Evolutionary conservation across 208 protist species (phyloP).

Genomic region (Lotmaria passim): DNA sequence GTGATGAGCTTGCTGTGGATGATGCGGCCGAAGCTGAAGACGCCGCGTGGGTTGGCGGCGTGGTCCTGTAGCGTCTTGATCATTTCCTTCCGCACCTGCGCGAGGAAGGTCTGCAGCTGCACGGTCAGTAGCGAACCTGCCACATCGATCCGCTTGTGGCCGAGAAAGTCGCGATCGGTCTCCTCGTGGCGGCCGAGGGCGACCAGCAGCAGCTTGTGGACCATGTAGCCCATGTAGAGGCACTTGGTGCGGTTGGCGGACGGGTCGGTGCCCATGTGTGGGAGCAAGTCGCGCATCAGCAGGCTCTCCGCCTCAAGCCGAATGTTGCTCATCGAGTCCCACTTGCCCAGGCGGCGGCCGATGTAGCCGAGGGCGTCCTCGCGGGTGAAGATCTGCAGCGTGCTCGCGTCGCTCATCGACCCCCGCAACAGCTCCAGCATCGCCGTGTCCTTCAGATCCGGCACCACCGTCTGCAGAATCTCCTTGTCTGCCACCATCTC

Average conservation of each 20-base stretch:
- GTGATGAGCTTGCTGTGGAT: conserved; percentile 96
- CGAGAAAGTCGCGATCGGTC: conserved; percentile 99
- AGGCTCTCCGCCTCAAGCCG: conserved; percentile 94
- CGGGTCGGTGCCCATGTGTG: conserved; percentile 87
- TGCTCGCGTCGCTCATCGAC: conserved; percentile 94
- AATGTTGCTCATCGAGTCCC: conserved; percentile 84
- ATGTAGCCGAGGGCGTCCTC: conserved; percentile 97
- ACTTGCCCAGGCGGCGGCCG: conserved; percentile 83
- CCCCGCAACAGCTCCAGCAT: conserved; percentile 89
- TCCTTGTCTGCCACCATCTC: conserved; percentile 96
- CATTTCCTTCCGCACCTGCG: conserved; percentile 98
- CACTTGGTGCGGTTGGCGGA: conserved; percentile 93
- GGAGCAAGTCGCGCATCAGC: conserved; percentile 91
- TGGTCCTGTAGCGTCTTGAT: conserved; percentile 91
- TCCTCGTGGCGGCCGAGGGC: conserved; percentile 84
- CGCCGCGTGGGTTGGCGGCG: conserved; percentile 51
- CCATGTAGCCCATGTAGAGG: conserved; percentile 98
- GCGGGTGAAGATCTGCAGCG: conserved; percentile 91
- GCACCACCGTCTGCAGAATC: conserved; percentile 94
- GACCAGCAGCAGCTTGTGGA: conserved; percentile 96
- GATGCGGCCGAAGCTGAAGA: conserved; percentile 83
- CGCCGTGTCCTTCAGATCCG: conserved; percentile 81
- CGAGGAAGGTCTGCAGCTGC: conserved; percentile 94
- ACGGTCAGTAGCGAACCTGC: conserved; percentile 97
- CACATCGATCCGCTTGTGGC: conserved; percentile 99